Evolutionary conservation across 116 monocot genomes (phyloP), one percentile per base, ranked within the genome.

Genomic region (Zostera marina): DNA sequence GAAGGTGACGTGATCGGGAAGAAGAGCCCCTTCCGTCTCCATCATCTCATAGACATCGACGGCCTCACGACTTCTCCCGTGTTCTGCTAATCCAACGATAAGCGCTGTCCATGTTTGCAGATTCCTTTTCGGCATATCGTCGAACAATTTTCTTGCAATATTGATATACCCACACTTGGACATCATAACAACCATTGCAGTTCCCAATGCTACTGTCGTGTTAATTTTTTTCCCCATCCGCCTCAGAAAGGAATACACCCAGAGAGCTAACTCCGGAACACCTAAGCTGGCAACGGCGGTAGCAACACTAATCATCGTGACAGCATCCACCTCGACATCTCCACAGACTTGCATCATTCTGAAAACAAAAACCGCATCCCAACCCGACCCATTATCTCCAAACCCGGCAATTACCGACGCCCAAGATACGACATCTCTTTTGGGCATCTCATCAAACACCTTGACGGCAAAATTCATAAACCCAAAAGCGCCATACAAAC

Each of bases 41-140:
- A 62, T 67, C 23, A 46, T 20, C 8, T 38, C 1, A 32, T 57
- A 73, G 8, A 42, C 15, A 40, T 20, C 32, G 17, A 73, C 22
- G 16, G 72, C 66, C 38, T 73, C 62, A 7, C 19, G 7, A 17
- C 42, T 43, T 42, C 39, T 55, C 47, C 73, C 73, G 41, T 73
- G 73, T 16, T 24, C 41, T 0, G 67, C 66, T 12, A 61, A 38
- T 9, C 54, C 62, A 3, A 9, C 9, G 23, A 73, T 42, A 38
- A 67, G 11, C 2, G 66, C 55, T 14, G 66, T 73, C 63, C 73
- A 56, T 7, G 67, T 23, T 13, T 10, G 19, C 47, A 47, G 6
- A 42, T 67, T 67, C 47, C 73, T 61, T 8, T 40, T 41, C 5
- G 66, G 47, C 72, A 72, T 72, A 41, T 22, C 20, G 26, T 72